phyloP scores from a whole-genome alignment of 306 rosid genomes.

The Canavalia ensiformis region DNA sequence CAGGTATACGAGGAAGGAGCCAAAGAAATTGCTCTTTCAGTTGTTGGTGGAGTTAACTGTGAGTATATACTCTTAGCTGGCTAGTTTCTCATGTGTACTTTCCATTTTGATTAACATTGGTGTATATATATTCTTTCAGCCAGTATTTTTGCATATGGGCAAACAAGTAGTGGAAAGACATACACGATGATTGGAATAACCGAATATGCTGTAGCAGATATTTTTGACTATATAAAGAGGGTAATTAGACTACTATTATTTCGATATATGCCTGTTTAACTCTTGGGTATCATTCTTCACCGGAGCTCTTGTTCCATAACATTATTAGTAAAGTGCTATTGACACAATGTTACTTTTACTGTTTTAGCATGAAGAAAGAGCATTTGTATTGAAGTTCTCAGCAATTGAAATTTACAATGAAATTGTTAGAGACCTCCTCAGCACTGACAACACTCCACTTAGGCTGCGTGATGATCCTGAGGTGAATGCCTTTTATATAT shows the following conservation, averaged over 20 bases:
- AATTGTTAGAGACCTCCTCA: constrained; percentile 93
- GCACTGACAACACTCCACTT: constrained; percentile 82
- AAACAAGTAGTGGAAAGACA: constrained; percentile 99
- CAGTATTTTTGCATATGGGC: constrained; percentile 97
- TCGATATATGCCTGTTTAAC: constrained; percentile 28
- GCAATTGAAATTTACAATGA: constrained; percentile 99
- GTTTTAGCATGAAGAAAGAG: constrained; percentile 95
- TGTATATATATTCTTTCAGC: constrained; percentile 67
- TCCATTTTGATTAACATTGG: constrained; percentile 39
- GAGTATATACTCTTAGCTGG: constrained; percentile 53
- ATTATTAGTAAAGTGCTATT: constrained; percentile 29
- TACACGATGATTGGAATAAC: constrained; percentile 98
- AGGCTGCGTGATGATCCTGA: constrained; percentile 99
- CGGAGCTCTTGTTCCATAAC: constrained; percentile 35
- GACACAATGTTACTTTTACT: constrained; percentile 39
- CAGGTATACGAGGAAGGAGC: constrained; percentile 95
- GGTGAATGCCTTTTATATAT: constrained; percentile 58
- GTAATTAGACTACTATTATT: constrained; percentile 56
- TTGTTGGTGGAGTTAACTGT: constrained; percentile 93
- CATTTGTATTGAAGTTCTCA: constrained; percentile 87
- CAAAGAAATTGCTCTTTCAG: constrained; percentile 90
- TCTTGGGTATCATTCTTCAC: constrained; percentile 19
- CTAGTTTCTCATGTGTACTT: constrained; percentile 48
- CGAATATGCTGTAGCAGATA: constrained; percentile 87
- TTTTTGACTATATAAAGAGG: constrained; percentile 84